phyloP scores from a whole-genome alignment of 805 yeast species.

The Candida orba region DNA sequence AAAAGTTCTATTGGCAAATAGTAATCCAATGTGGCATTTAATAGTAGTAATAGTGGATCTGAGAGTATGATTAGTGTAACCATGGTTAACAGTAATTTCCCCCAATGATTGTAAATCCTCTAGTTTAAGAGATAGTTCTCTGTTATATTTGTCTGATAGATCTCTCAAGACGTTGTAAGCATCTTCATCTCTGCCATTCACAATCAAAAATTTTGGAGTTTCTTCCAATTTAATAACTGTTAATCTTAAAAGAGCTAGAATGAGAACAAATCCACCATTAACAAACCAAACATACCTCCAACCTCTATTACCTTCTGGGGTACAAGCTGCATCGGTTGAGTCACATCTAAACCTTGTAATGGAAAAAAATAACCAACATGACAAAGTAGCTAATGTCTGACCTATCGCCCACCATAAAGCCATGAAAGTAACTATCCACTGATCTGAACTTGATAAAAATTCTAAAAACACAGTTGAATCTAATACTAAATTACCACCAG shows the following conservation, averaged over 20 bases:
- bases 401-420: slow-evolving; percentile 55
- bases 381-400: slow-evolving; percentile 39
- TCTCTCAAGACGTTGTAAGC: neutral
- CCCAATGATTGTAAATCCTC: slow-evolving; percentile 40
- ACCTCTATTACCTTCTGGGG: slow-evolving; percentile 15
- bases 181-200: neutral
- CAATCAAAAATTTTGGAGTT: neutral
- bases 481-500: slow-evolving; percentile 47
- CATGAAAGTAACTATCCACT: slow-evolving; percentile 42
- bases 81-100: slow-evolving; percentile 24
- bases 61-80: slow-evolving; percentile 21
- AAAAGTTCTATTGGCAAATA: slow-evolving; percentile 36
- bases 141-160: neutral
- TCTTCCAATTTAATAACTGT: neutral
- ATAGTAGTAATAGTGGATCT: slow-evolving; percentile 24
- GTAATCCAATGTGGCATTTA: slow-evolving; percentile 31
- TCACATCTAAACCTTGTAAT: slow-evolving; percentile 40
- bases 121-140: slow-evolving; percentile 28
- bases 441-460: slow-evolving; percentile 40
- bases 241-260: neutral
- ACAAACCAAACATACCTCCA: neutral
- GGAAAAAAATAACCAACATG: slow-evolving; percentile 43
- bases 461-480: slow-evolving; percentile 45
- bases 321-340: slow-evolving; percentile 33
- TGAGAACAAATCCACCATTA: neutral